Evolutionary conservation across 108 stramenopile species (phyloP).

Genomic region (Nitzschia putrida): DNA sequence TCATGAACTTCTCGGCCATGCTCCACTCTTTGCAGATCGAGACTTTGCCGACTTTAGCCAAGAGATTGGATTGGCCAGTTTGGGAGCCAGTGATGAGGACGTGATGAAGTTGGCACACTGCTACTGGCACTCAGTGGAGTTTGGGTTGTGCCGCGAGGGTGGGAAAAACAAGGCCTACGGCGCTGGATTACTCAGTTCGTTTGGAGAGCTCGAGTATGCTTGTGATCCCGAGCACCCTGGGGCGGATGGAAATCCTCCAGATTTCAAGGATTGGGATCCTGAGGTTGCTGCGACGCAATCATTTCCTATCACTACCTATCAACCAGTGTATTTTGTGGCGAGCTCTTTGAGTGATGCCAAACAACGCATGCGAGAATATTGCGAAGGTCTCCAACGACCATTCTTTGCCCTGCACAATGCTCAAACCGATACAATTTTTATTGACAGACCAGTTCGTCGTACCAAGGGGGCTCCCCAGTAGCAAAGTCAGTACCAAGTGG

Average conservation of each 20-base stretch:
- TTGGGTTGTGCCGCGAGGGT: conserved; percentile 87
- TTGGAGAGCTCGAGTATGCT: conserved; percentile 95
- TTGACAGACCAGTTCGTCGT: conserved; percentile 68
- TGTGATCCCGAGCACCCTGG: conserved; percentile 57
- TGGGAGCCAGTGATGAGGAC: conserved; percentile 95
- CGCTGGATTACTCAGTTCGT: conserved; percentile 93
- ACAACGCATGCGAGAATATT: conserved; percentile 82
- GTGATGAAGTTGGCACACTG: conserved; percentile 78
- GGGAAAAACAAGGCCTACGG: conserved; percentile 92
- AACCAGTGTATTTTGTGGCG: conserved; percentile 95
- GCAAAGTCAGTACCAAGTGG: not conserved
- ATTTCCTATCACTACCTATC: conserved; percentile 96
- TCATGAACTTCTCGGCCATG: conserved; percentile 94
- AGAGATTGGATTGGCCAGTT: conserved; percentile 93
- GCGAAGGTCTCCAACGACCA: conserved; percentile 82
- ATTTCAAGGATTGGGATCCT: conserved; percentile 92
- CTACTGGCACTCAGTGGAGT: conserved; percentile 98
- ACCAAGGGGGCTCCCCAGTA: conserved; percentile 18
- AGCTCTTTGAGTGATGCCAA: conserved; percentile 88
- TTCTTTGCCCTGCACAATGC: conserved; percentile 91
- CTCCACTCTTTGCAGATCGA: conserved; percentile 95
- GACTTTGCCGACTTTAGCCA: conserved; percentile 97
- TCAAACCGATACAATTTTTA: conserved; percentile 77
- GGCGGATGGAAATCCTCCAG: conserved; percentile 50
- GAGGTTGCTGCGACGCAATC: conserved; percentile 81